A percentile compares a stretch with the other conserved stretches of the same genome.
phyloP scores from a whole-genome alignment of 768 basidiomycete species.

The Sarcodon aspratus region DNA sequence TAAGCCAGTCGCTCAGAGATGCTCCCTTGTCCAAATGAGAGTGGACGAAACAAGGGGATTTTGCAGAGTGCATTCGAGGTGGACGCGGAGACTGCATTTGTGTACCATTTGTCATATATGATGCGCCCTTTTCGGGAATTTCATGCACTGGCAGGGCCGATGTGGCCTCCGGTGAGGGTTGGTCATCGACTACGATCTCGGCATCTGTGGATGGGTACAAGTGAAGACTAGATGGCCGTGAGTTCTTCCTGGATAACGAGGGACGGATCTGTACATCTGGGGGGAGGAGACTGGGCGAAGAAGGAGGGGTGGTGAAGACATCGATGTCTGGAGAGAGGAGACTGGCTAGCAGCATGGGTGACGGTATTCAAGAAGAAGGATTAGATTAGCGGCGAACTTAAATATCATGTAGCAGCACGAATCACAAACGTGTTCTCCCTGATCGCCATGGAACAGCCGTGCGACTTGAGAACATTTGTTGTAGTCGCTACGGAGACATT shows the following conservation, averaged over 20 bases:
- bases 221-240: constrained; percentile 23
- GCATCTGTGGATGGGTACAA: constrained; percentile 15
- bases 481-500: no score
- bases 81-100: constrained; percentile 9
- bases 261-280: constrained; percentile 18
- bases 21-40: constrained; percentile 79
- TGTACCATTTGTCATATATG: constrained; percentile 6
- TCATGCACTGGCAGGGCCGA: neutral
- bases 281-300: constrained; percentile 21
- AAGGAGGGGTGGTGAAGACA: constrained; percentile 32
- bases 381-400: no score
- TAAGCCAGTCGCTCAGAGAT: constrained; percentile 67
- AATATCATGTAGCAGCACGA: no score
- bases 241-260: constrained; percentile 25
- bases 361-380: no score
- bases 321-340: constrained; percentile 25
- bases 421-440: no score
- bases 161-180: constrained; percentile 15
- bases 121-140: constrained; percentile 5
- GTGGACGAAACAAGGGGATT: constrained; percentile 89
- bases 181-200: constrained; percentile 24
- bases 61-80: constrained; percentile 22
- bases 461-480: no score
- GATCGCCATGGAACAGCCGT: no score
- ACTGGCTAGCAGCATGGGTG: neutral